Conservation (phyloP, 1,284 basidiomycete species). For the Microbotryum silenes-acaulis region DNA sequence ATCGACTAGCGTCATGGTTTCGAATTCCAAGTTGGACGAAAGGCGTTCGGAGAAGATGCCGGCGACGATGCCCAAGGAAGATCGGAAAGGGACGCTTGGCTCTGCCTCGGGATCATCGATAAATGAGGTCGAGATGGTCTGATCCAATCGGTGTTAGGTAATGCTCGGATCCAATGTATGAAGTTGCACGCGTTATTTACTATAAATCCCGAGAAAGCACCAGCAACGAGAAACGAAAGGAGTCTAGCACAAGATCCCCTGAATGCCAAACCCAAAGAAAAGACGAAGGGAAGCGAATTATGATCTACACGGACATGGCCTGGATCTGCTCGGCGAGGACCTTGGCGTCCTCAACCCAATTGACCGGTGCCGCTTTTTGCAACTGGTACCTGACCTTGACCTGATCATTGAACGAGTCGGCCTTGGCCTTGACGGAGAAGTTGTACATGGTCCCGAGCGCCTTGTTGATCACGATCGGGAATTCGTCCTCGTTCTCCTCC, state of each 20-base stretch:
- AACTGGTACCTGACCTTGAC: slow-evolving; percentile 75
- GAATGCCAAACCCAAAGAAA: not conserved
- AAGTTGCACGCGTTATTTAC: too few species aligned
- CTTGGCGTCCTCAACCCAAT: slow-evolving; percentile 64
- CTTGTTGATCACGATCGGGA: slow-evolving; percentile 55
- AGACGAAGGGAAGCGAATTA: not conserved
- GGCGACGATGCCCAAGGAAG: too few species aligned
- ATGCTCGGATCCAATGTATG: too few species aligned
- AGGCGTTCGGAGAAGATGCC: too few species aligned
- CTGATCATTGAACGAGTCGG: slow-evolving; percentile 67
- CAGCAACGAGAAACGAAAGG: too few species aligned
- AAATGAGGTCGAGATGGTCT: too few species aligned
- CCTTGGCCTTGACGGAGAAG: slow-evolving; percentile 80
- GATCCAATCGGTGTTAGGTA: too few species aligned
- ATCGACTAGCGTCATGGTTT: too few species aligned
- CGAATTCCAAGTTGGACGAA: too few species aligned
- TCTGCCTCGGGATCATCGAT: too few species aligned
- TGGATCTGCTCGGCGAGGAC: slow-evolving; percentile 8
- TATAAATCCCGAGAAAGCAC: too few species aligned
- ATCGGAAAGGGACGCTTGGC: too few species aligned
- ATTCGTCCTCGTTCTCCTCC: slow-evolving; percentile 60
- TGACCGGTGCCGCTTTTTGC: slow-evolving; percentile 55
- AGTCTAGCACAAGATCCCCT: not conserved
- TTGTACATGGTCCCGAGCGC: slow-evolving; percentile 67
- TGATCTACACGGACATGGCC: not conserved